phyloP scores from a whole-genome alignment of 2,329 filamentous ascomycete genomes.

The Whalleya microplaca region DNA sequence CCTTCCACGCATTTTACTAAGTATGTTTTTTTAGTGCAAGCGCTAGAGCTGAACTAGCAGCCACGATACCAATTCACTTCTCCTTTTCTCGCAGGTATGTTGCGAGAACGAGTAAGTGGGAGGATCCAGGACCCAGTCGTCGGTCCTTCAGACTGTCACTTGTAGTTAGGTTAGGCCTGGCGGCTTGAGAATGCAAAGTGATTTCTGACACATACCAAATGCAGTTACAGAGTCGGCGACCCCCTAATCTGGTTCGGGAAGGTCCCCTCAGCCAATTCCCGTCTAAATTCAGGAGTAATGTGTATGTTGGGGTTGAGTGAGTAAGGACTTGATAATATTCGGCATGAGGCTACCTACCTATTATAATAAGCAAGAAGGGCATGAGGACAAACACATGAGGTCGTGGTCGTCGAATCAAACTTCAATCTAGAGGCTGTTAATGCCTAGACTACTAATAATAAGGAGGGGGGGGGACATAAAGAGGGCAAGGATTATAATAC shows the following conservation, averaged over 20 bases:
- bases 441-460: background rate
- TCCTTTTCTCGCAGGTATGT: too few relatives aligned
- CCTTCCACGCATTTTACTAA: too few relatives aligned
- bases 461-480: too few relatives aligned
- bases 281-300: background rate
- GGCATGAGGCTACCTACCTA: background rate
- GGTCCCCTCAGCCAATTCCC: background rate
- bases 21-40: too few relatives aligned
- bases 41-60: too few relatives aligned
- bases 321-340: background rate
- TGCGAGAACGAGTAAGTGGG: too few relatives aligned
- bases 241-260: background rate
- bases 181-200: background rate
- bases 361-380: background rate
- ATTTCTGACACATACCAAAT: background rate
- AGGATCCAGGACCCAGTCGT: background rate
- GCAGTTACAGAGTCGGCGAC: background rate
- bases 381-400: background rate
- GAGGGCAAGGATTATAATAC: background rate
- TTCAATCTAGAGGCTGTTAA: background rate
- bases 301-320: background rate
- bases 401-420: background rate
- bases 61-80: too few relatives aligned
- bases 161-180: too few relatives aligned
- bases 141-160: too few relatives aligned